These are phyloP conservation scores for Pestalotiopsis sp. DNA, from an alignment of 2,329 filamentous ascomycete species.

Conservation along the genomic window DNA sequence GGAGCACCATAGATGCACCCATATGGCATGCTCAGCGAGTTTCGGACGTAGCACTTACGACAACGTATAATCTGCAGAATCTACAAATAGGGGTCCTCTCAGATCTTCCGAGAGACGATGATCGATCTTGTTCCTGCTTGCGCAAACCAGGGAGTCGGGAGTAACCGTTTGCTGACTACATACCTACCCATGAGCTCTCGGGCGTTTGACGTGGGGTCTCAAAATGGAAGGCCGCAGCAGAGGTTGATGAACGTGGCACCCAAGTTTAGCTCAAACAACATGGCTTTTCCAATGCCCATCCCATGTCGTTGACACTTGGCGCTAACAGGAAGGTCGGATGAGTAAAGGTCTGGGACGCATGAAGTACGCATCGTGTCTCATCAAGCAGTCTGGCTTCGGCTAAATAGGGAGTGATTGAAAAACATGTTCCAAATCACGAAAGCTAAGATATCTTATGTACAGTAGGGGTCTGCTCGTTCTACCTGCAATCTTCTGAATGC, in stretches of 20 bases:
- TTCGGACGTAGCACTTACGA: too few species aligned
- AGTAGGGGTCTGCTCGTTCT: neutral
- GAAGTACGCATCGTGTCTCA: neutral
- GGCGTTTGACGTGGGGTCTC: neutral
- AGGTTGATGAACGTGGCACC: conserved; percentile 20
- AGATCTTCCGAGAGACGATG: too few species aligned
- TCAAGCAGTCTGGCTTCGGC: neutral
- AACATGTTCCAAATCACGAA: neutral
- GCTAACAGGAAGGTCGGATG: conserved; percentile 4
- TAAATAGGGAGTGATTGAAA: neutral
- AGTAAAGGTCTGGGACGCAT: neutral
- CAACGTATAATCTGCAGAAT: too few species aligned
- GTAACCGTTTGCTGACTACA: neutral
- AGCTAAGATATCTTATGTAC: neutral
- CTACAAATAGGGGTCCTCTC: too few species aligned
- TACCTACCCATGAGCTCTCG: neutral
- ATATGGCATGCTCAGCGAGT: too few species aligned
- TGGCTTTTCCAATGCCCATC: neutral
- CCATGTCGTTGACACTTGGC: neutral
- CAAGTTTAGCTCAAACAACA: conserved; percentile 17
- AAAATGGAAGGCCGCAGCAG: neutral
- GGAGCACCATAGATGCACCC: too few species aligned
- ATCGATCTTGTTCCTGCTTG: neutral
- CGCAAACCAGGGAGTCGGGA: neutral
- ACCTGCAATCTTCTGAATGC: neutral